Base-by-base conservation (phyloP, 306 rosid species). In the Medicago arabica region DNA sequence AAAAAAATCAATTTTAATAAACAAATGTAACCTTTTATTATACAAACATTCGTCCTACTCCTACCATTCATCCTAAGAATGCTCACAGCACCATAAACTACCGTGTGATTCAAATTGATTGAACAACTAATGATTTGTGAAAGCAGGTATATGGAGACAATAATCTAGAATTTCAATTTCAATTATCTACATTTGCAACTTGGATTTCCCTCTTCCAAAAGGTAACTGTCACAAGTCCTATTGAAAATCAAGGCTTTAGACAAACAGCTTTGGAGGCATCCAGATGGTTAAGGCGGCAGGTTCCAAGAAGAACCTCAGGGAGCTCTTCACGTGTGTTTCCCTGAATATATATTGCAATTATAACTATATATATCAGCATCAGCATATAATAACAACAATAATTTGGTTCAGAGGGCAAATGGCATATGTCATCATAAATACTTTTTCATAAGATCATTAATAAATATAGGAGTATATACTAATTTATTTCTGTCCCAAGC, bases 321-420 rank as follows among this genome's bases (percentile, higher is more conserved):
- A 95, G 96, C 87, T 95, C 99, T 83, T 89, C 97, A 41, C 82
- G 88, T 14, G 97, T 83, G 75, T 95, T 92, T 59, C 88, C 99
- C 99, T 95, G 89, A 54, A 80, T 23, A 83, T 44, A 51, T 53
- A 67, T 47, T 55, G 17, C 57, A 75, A 73, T 75, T 74, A 63
- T 78, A 63, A 67, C 13, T 18, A 41, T 25, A 41, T 25, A 25
- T 25, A 25, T 25, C 28, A 25, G 28, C 21, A 25, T 58, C 64
- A 70, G 63, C 67, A 34, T 55, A 53, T 31, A 63, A 46, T 39
- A 62, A 25, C 25, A 58, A 23, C 44, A 31, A 76, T 12, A 12
- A 46, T 13, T 17, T 57, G 15, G 21, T 67, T 74, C 59, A 40
- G 25, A 67, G 62, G 34, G 53, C 70, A 46, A 50, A 57, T 25